Evolutionary conservation across 225 moss, liverwort and hornwort species (phyloP), one percentile per base, ranked within the genome.

Genomic region (Polytrichum formosum): DNA sequence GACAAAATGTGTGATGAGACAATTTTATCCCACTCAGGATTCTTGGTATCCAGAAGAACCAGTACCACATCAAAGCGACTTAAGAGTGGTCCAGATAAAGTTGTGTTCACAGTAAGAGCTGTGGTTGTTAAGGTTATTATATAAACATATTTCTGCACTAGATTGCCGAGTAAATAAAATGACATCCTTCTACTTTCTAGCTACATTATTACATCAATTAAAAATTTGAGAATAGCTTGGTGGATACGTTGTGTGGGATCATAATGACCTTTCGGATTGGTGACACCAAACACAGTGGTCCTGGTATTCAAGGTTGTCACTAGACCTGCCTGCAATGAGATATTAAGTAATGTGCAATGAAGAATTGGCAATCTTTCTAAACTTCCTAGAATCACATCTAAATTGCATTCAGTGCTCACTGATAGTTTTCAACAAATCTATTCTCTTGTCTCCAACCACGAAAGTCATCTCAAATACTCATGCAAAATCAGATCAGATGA

Each of bases 191-290:
- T 37, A 46, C 46, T 46, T 37, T 46, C 46, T 46, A 46, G 46
- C 46, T 46, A 46, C 46, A 46, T 2, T 13, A 63, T 16, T 29
- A 30, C 56, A 35, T 33, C 22, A 31, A 74, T 67, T 53, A 29
- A 33, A 68, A 13, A 68, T 46, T 28, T 70, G 60, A 20, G 61
- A 67, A 25, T 71, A 73, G n/a, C 64, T 13, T 55, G 26, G 71
- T 74, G 88, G 86, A 83, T 93, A 97, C 97, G 87, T 75, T 94
- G 94, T 67, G 91, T 81, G 60, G 97, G 97, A 72, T 98, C 97
- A 66, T 94, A 98, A 76, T 94, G 92, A 68, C 97, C 97, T 81
- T 98, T 94, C 4, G 94, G 92, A 66, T 98, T 98, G 69, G 94
- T 98, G 70, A 98, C 97, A 66, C 94, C 97, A 73, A 98, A 94